A percentile compares a stretch with the other conserved stretches of the same genome.
Conservation (phyloP, 495 filamentous ascomycete species). For the Emericellopsis terricola region DNA sequence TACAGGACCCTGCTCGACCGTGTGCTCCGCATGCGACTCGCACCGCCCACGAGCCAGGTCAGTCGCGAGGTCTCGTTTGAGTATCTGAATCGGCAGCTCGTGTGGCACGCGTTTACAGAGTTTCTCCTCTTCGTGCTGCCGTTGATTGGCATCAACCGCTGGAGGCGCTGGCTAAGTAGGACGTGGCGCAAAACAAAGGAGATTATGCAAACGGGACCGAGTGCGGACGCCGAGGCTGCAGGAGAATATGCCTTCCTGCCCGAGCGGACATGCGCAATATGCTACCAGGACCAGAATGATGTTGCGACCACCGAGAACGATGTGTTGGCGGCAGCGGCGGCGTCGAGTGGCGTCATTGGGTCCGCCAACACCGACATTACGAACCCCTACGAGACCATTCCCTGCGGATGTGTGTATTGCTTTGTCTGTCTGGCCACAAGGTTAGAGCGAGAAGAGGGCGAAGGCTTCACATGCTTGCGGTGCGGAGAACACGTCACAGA, state of each 20-base stretch:
- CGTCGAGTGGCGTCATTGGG: slow-evolving; percentile 57
- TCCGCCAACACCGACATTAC: slow-evolving; percentile 89
- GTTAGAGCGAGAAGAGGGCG: slow-evolving; percentile 82
- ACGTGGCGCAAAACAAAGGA: slow-evolving; percentile 62
- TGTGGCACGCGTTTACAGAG: slow-evolving; percentile 98
- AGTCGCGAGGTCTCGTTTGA: slow-evolving; percentile 88
- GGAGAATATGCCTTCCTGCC: slow-evolving; percentile 77
- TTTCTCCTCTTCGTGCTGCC: slow-evolving; percentile 92
- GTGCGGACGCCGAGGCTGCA: slow-evolving; percentile 30
- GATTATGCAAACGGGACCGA: slow-evolving; percentile 29
- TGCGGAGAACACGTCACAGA: slow-evolving; percentile 76
- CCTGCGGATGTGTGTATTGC: slow-evolving; percentile 88
- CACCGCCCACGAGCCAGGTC: slow-evolving; percentile 63
- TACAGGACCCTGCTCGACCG: slow-evolving; percentile 87
- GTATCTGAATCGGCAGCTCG: slow-evolving; percentile 91
- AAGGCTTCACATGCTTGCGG: slow-evolving; percentile 87
- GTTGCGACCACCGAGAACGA: slow-evolving; percentile 46
- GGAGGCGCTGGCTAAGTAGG: slow-evolving; percentile 75
- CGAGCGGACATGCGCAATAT: slow-evolving; percentile 93
- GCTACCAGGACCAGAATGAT: slow-evolving; percentile 82
- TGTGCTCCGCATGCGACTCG: slow-evolving; percentile 67
- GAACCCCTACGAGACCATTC: slow-evolving; percentile 84
- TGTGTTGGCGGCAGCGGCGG: slow-evolving; percentile 40
- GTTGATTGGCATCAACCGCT: slow-evolving; percentile 79
- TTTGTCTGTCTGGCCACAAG: slow-evolving; percentile 90